Base-by-base conservation (phyloP, 305 asterid genomes). In the Fraxinus angustifolia region DNA sequence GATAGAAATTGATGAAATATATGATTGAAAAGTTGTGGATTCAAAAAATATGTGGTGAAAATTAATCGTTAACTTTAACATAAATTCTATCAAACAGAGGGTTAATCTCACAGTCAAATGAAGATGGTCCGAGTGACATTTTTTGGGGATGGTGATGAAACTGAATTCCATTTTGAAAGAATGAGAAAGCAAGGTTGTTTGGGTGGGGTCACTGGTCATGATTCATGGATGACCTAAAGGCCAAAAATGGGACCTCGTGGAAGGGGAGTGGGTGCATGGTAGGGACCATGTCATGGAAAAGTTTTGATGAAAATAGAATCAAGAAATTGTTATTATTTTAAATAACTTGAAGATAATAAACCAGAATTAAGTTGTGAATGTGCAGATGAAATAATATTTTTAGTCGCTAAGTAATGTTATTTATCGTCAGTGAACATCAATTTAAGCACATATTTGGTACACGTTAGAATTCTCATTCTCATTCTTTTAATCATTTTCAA, bases 181-280 rank as follows among this genome's bases (percentile, higher is more conserved):
- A 56, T 14, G 86, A 62, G 65, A 58, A 73, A 72, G 31, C 26
- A 60, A 23, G 82, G 19, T 3, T 28, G 77, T 26, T 21, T 48
- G 10, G 0, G 14, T 62, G 16, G 70, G 77, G 85, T 75, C 80
- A 80, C 81, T 79, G 78, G 84, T 86, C 90, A 87, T 83, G 75
- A 84, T 86, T 88, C 78, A 80, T 88, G 87, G 90, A 78, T 82
- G 82, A 80, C 88, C 90, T 83, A 38, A 17, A 82, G 26, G 73
- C 40, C 76, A 77, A 80, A 70, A 58, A 58, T 21, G 68, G 68
- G 68, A 58, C 68, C 68, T 19, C 8, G 12, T 58, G 30, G 31
- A 58, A 0, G 68, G 31, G 30, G 5, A 58, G 10, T 26, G 68
- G 31, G 11, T 58, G 31, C 68, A 58, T 58, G 14, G 68, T 19